Conservation (phyloP, 1,284 basidiomycete species). For the Trametes pubescens region DNA sequence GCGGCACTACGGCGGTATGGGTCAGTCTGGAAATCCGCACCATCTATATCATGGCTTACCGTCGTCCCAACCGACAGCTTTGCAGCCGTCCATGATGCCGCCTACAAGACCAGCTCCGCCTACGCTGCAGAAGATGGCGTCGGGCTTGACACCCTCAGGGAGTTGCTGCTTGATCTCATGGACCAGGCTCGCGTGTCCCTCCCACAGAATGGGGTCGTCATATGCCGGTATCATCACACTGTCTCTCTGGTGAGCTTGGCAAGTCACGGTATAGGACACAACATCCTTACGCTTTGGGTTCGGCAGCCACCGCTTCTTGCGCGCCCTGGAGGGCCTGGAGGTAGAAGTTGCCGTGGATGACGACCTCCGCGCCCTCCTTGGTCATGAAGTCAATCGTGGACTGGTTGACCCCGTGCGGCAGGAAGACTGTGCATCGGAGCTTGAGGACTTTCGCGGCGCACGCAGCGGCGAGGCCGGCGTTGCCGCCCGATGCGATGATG, state of each 20-base stretch:
- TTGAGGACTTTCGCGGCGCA: constrained; percentile 62
- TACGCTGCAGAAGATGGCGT: constrained; percentile 79
- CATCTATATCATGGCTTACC: constrained; percentile 46
- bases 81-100: constrained; percentile 72
- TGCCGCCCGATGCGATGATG: constrained; percentile 76
- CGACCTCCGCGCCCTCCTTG: constrained; percentile 61
- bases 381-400: constrained; percentile 58
- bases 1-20: constrained; percentile 54
- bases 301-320: constrained; percentile 49
- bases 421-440: constrained; percentile 70
- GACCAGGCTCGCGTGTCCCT: constrained; percentile 77
- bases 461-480: constrained; percentile 76
- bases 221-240: constrained; percentile 67
- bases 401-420: constrained; percentile 61
- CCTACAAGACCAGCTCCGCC: constrained; percentile 77
- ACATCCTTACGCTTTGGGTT: constrained; percentile 59
- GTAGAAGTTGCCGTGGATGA: constrained; percentile 63
- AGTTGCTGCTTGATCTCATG: constrained; percentile 68
- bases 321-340: constrained; percentile 63
- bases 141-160: constrained; percentile 53
- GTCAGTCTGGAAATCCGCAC: no score
- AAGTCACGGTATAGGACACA: no score
- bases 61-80: constrained; percentile 66
- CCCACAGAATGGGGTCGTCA: constrained; percentile 72
- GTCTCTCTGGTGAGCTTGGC: neutral